Evolutionary conservation across 371 early-diverging fungal genomes (phyloP).

Genomic region (Saksenaea oblongispora): DNA sequence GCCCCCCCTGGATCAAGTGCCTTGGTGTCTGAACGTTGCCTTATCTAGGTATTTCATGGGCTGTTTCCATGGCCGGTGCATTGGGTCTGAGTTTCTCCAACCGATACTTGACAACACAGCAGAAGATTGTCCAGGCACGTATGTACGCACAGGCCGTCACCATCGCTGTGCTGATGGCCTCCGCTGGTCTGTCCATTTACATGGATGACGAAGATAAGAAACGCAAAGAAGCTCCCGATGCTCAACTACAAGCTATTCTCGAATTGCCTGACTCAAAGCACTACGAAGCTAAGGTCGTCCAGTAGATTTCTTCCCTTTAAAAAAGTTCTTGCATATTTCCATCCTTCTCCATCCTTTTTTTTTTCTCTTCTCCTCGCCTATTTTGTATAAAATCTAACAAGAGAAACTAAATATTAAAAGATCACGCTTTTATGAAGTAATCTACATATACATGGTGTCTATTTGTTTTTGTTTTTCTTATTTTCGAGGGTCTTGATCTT

Average conservation of each 20-base stretch:
- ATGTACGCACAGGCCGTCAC: constrained; percentile 65
- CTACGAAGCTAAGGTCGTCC: constrained; percentile 10
- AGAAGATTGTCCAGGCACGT: constrained; percentile 79
- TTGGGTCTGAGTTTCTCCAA: constrained; percentile 66
- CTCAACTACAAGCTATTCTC: constrained; percentile 47
- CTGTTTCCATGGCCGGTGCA: constrained; percentile 67
- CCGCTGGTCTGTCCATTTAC: constrained; percentile 51
- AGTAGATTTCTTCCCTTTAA: not conserved
- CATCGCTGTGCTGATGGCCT: constrained; percentile 51
- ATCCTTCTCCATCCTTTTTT: not conserved
- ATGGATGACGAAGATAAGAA: constrained; percentile 40
- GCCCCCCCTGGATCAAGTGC: not conserved
- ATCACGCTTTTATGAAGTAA: not conserved
- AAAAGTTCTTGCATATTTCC: not conserved
- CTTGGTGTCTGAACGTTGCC: not conserved
- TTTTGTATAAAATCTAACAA: not conserved
- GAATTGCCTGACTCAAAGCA: constrained; percentile 35
- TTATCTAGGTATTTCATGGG: constrained; percentile 65
- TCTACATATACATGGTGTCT: not conserved
- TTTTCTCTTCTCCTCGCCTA: not conserved
- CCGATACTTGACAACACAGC: constrained; percentile 67
- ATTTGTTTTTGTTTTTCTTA: not conserved
- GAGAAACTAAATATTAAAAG: not conserved
- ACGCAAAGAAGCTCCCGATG: constrained; percentile 31
- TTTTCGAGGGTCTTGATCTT: no score